Percentiles rank a stretch among this genome's conserved stretches.
Conservation (phyloP, 139 green algal species). For the Micromonas pusilla region DNA sequence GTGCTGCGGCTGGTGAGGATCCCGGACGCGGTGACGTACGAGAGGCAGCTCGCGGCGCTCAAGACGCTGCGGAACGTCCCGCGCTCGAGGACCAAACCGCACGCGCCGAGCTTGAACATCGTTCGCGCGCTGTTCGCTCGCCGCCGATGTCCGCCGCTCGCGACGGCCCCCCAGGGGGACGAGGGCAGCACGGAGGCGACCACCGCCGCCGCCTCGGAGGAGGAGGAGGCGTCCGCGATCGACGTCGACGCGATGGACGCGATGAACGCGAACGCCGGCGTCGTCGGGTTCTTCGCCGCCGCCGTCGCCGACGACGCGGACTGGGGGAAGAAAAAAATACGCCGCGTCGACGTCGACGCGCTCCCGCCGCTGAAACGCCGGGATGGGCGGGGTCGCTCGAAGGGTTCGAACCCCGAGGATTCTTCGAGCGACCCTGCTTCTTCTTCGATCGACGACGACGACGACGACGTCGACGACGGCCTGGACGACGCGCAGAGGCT, state of each 20-base stretch:
- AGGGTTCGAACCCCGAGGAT: no score
- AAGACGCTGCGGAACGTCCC: background rate
- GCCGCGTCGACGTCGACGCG: no score
- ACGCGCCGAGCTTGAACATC: background rate
- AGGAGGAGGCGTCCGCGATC: no score
- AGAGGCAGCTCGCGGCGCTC: conserved; percentile 4
- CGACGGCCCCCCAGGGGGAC: background rate
- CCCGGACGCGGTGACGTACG: conserved; percentile 14
- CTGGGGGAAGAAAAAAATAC: no score
- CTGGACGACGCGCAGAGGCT: background rate
- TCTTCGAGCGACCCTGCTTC: no score
- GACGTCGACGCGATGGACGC: no score
- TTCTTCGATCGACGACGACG: no score
- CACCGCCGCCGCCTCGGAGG: no score
- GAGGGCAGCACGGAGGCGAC: background rate
- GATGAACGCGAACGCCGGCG: no score
- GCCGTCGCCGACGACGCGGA: no score
- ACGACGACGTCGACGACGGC: background rate
- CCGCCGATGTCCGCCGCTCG: background rate
- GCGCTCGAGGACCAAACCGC: background rate
- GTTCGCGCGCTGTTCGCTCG: background rate
- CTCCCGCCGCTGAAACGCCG: no score
- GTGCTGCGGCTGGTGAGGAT: background rate
- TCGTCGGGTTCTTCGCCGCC: no score
- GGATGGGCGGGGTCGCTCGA: background rate